phyloP scores from a whole-genome alignment of 331 rosid species.

The Ulmus americana region DNA sequence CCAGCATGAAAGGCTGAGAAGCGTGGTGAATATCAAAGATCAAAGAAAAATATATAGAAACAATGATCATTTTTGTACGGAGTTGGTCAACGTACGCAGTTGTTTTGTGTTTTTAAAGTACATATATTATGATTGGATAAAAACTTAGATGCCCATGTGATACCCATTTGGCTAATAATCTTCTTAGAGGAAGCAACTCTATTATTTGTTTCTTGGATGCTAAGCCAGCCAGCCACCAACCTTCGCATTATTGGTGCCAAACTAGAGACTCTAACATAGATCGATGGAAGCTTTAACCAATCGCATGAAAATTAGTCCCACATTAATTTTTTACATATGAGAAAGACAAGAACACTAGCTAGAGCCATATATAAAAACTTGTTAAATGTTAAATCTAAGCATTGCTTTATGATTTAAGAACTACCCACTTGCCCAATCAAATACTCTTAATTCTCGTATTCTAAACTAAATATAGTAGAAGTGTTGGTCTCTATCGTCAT shows the following conservation, averaged over 20 bases:
- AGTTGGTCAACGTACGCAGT: not conserved
- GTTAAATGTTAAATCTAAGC: not conserved
- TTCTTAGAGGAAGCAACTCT: not conserved
- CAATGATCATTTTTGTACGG: constrained; percentile 5
- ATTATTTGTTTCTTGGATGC: not conserved
- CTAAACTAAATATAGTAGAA: not conserved
- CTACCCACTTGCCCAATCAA: constrained; percentile 4
- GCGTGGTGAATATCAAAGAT: not conserved
- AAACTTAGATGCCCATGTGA: constrained; percentile 6
- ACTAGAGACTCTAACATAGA: not conserved
- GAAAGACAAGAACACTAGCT: not conserved
- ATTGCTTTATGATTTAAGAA: not conserved
- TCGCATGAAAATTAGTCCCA: constrained; percentile 7
- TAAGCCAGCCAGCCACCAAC: not conserved
- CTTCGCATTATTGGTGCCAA: constrained; percentile 1
- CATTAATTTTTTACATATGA: not conserved
- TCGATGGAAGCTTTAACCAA: not conserved
- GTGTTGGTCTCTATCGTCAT: constrained; percentile 2
- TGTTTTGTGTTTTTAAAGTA: not conserved
- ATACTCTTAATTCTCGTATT: not conserved
- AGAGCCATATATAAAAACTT: not conserved
- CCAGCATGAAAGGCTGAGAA: not conserved
- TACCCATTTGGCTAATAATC: not conserved
- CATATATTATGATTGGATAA: not conserved
- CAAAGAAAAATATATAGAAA: not conserved